Conservation (phyloP, 1,284 basidiomycete species). For the Trametes pubescens region DNA sequence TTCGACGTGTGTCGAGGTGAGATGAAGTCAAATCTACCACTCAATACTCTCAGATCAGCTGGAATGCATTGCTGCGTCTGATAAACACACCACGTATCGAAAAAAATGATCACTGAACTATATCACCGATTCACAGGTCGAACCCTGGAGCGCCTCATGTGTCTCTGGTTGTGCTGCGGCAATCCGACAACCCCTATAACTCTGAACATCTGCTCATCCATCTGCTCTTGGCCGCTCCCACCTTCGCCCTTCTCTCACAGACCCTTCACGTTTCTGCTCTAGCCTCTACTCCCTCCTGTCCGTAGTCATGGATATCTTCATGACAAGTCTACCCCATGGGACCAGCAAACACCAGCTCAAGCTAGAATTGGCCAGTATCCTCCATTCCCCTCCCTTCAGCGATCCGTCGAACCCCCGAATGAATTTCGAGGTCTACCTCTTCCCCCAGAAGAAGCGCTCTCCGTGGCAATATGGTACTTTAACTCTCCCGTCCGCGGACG, state of each 20-base stretch:
- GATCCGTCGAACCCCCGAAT: slow-evolving; percentile 41
- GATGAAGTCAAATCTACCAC: too few species aligned
- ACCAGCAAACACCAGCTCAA: slow-evolving; percentile 47
- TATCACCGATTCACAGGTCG: background rate
- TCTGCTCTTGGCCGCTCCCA: background rate
- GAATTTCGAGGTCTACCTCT: slow-evolving; percentile 57
- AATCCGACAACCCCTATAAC: slow-evolving; percentile 1
- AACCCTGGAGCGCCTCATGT: background rate
- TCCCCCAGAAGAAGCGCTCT: slow-evolving; percentile 31
- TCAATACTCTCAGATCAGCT: too few species aligned
- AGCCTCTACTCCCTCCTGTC: background rate
- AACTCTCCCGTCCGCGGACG: slow-evolving; percentile 53
- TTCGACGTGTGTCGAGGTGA: too few species aligned
- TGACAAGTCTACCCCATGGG: slow-evolving; percentile 47
- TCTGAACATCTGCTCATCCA: background rate
- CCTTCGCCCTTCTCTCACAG: background rate
- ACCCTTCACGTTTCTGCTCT: background rate
- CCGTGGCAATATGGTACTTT: slow-evolving; percentile 54
- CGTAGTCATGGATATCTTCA: slow-evolving; percentile 46
- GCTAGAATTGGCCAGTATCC: slow-evolving; percentile 48
- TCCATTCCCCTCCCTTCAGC: slow-evolving; percentile 54
- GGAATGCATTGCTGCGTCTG: too few species aligned
- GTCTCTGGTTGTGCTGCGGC: slow-evolving; percentile 18
- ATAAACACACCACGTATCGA: too few species aligned
- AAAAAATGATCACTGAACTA: too few species aligned